Base-by-base conservation (phyloP, 441 rosid genomes). In the Cnidoscolus chayamansa region DNA sequence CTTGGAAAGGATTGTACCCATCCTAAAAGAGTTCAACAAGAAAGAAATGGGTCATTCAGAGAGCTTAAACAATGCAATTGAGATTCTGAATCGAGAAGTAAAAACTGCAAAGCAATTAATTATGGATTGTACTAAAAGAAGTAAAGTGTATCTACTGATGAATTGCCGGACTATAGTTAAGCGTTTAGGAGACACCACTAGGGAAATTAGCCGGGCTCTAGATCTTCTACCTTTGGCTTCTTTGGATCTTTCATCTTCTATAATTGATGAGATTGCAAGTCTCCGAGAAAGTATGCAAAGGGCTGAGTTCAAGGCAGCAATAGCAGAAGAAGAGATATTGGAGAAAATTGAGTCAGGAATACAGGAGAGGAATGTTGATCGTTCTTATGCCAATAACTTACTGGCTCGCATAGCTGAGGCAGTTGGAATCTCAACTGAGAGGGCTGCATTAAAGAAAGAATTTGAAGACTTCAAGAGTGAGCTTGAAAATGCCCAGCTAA, bases 321-420 rank as follows among this genome's bases (percentile, higher is more conserved):
- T 79, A 79, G 78, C 78, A 25, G 93, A 86, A 73, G 90, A 86
- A 79, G 87, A 84, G 79, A 79, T 88, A 70, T 63, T 88, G 83
- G 83, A 80, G 76, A 88, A 79, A 82, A 82, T 88, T 63, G 90
- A 88, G 74, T 79, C 85, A 1, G 93, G 89, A 66, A 86, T 86
- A 79, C 90, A 83, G 67, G 89, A 88, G 68, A 79, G 88, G 78
- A 85, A 79, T 30, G 82, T 82, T 56, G 89, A 85, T 70, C 85
- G 89, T 65, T 80, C 86, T 68, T 85, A 85, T 74, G 90, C 87
- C 31, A 86, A 88, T 67, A 78, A 80, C 65, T 80, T 86, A 50
- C 68, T 86, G 64, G 80, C 71, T 78, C 80, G 71, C 70, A 86
- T 88, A 66, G 93, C 93, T 13, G 85, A 81, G 65, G 85, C 87